phyloP scores from a whole-genome alignment of 805 yeast genomes.

The Wickerhamiella dianesei region DNA sequence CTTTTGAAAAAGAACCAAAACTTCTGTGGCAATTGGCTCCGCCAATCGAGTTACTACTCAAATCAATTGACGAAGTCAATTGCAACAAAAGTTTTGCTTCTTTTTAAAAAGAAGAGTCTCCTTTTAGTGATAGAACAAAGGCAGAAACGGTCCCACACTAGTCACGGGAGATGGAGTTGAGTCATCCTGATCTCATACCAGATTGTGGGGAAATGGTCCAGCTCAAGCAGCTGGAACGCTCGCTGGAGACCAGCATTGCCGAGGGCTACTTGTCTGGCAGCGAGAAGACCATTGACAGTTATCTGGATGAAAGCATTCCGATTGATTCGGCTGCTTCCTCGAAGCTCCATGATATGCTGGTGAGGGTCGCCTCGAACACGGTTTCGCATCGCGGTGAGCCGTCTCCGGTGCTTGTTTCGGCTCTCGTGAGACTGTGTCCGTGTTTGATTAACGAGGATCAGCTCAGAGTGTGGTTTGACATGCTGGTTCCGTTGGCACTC shows the following conservation, averaged over 20 bases:
- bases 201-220: conserved; percentile 4
- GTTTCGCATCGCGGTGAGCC: conserved; percentile 5
- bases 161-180: too few relatives aligned
- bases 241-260: conserved; percentile 15
- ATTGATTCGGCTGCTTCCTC: conserved; percentile 19
- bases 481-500: conserved; percentile 37
- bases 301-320: conserved; percentile 10
- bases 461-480: conserved; percentile 36
- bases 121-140: too few relatives aligned
- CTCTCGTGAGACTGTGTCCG: conserved; percentile 23
- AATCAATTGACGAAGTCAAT: too few relatives aligned
- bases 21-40: too few relatives aligned
- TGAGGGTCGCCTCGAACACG: conserved; percentile 15
- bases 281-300: conserved; percentile 13
- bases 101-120: too few relatives aligned
- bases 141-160: too few relatives aligned
- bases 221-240: conserved; percentile 14
- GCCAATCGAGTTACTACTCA: too few relatives aligned
- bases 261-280: conserved; percentile 6
- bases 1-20: too few relatives aligned
- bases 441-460: conserved; percentile 21
- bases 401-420: conserved; percentile 22
- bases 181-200: neutral
- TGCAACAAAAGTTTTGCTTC: too few relatives aligned
- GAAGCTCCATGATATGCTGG: conserved; percentile 26